Percentiles rank a stretch among this genome's conserved stretches.
Conservation (phyloP, 148 eudicot species). For the Silene uniflora region DNA sequence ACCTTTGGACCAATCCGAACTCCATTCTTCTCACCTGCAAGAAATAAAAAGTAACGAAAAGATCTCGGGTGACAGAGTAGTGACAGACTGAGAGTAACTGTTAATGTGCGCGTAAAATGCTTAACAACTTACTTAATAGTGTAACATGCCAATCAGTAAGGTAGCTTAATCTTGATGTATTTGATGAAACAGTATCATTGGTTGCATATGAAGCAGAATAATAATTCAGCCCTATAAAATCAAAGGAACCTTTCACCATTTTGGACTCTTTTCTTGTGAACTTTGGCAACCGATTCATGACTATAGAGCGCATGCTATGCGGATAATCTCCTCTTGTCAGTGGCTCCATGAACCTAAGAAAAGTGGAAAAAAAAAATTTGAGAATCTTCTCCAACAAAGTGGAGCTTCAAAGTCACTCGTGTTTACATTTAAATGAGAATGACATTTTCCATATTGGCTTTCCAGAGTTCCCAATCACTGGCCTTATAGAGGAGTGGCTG, state of each 20-base stretch:
- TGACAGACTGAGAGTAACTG: neutral
- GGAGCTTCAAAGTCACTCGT: neutral
- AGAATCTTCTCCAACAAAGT: neutral
- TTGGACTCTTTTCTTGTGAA: slow-evolving; percentile 29
- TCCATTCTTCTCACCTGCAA: slow-evolving; percentile 26
- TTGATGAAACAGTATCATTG: slow-evolving; percentile 1
- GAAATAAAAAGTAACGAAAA: neutral
- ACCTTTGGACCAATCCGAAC: slow-evolving; percentile 30
- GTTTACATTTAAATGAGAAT: too few species aligned
- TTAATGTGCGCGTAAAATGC: neutral
- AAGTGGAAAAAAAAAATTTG: neutral
- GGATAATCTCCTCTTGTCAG: slow-evolving; percentile 36
- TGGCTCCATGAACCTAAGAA: slow-evolving; percentile 38
- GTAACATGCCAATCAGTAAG: slow-evolving; percentile 24
- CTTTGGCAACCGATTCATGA: slow-evolving; percentile 27
- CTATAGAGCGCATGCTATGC: slow-evolving; percentile 22
- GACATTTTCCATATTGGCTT: too few species aligned
- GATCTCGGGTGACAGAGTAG: neutral
- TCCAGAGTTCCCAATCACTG: neutral
- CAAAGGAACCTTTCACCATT: slow-evolving; percentile 31
- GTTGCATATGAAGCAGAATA: slow-evolving; percentile 31
- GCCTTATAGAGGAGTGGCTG: neutral
- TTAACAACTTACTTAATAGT: slow-evolving; percentile 18
- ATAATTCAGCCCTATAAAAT: slow-evolving; percentile 39
- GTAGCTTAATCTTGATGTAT: slow-evolving; percentile 21